Evolutionary conservation across 441 rosid species (phyloP), one percentile per base, ranked within the genome.

Genomic region (Pelargonium australe): DNA sequence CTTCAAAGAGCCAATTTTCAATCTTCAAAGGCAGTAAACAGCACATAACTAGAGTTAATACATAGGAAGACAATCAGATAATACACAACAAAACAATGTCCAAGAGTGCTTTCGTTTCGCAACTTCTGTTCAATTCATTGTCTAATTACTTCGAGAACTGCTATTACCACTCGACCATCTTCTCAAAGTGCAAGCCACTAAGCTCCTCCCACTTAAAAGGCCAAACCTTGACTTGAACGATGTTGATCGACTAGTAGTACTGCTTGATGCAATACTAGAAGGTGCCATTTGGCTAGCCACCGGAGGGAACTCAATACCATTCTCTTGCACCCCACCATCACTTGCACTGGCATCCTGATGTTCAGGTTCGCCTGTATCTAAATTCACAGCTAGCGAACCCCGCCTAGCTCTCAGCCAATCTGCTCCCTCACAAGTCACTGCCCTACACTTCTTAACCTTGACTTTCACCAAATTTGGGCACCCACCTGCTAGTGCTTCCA

Each of bases 401-500:
- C 92, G 82, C 58, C 69, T 82, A 0, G 77, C 70, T 74, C 89
- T 81, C 73, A 88, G 80, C 85, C 81, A 72, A 70, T 84, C 89
- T 0, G 83, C 90, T 28, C 81, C 84, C 45, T 80, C 83, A 9
- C 63, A 40, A 19, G 95, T 90, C 64, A 90, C 91, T 13, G 80
- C 84, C 80, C 86, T 80, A 73, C 95, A 88, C 69, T 88, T 90
- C 84, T 85, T 90, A 77, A 90, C 86, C 82, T 88, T 90, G 72
- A 88, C 89, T 77, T 90, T 87, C 5, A 90, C 82, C 85, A 87
- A 78, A 74, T 85, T 90, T 0, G 92, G 96, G 77, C 92, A 88
- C 68, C 95, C 92, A 17, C 31, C 62, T 3, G 81, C 95, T 14
- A 90, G 79, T 0, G 92, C 89, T 78, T 88, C 87, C 85, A 90